Conservation (phyloP, 257 asterid species). For the Nicotiana otophora region DNA sequence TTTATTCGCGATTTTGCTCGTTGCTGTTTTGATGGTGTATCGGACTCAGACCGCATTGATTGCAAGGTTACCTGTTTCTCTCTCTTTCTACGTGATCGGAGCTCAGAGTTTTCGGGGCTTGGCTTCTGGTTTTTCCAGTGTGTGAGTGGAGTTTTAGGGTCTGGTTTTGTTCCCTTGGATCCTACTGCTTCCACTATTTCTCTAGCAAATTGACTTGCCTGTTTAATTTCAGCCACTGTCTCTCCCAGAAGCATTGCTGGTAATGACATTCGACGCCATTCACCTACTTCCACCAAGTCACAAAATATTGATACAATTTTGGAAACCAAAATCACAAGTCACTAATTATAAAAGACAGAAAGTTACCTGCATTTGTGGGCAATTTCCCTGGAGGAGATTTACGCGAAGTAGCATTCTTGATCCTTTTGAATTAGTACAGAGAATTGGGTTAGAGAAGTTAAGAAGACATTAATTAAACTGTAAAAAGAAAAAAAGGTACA, state of each 20-base stretch:
- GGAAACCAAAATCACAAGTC: neutral
- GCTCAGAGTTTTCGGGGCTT: constrained; percentile 33
- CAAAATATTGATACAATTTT: neutral
- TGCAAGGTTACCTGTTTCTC: constrained; percentile 57
- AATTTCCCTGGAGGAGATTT: constrained; percentile 77
- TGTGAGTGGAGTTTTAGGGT: constrained; percentile 73
- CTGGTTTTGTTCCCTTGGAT: constrained; percentile 24
- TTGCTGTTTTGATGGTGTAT: constrained; percentile 31
- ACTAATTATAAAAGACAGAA: neutral
- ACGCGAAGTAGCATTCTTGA: constrained; percentile 39
- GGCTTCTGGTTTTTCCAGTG: constrained; percentile 31
- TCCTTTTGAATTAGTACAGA: constrained; percentile 29
- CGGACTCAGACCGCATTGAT: constrained; percentile 32
- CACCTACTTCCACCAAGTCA: constrained; percentile 30
- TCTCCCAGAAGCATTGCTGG: constrained; percentile 95
- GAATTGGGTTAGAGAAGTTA: neutral
- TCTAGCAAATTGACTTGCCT: constrained; percentile 70
- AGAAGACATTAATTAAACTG: neutral
- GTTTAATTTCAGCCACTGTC: constrained; percentile 68
- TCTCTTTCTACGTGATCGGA: constrained; percentile 51
- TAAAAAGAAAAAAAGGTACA: neutral
- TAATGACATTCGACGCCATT: constrained; percentile 73
- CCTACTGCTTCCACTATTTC: constrained; percentile 46
- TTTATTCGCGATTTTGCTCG: constrained; percentile 68
- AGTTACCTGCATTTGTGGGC: constrained; percentile 49